Evolutionary conservation across 495 filamentous ascomycete genomes (phyloP), one percentile per base, ranked within the genome.

Genomic region (Penicillium nucicola): DNA sequence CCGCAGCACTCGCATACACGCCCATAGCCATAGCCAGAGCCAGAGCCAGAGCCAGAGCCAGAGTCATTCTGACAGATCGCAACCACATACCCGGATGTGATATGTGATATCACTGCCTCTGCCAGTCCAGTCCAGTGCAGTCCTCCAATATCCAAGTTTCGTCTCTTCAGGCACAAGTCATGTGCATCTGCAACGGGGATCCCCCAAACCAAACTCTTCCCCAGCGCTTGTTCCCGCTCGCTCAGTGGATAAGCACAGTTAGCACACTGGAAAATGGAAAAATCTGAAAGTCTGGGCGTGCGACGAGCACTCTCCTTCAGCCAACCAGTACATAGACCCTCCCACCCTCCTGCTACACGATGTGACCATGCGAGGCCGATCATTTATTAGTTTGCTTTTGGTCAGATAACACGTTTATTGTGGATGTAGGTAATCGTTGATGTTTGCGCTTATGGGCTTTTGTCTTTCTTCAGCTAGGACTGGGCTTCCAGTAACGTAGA

Each of bases 31-130:
- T n/a, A n/a, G n/a, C n/a, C n/a, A n/a, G n/a, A n/a, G n/a, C n/a
- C n/a, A n/a, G n/a, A n/a, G n/a, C n/a, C n/a, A n/a, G n/a, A n/a
- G n/a, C n/a, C n/a, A n/a, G n/a, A n/a, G n/a, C n/a, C n/a, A n/a
- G n/a, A n/a, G n/a, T n/a, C n/a, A n/a, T n/a, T 57, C 57, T 57
- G 54, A 57, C 50, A 53, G 47, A 54, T 54, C 48, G 41, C 45
- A 50, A 49, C 33, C 20, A 30, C 38, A 42, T 45, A 38, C 18
- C 35, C 20, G 37, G n/a, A 20, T 22, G 14, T 28, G 25, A 28
- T 23, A n/a, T 38, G 48, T 45, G 54, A 50, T 40, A 50, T 57
- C 42, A 53, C 39, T 31, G 31, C 12, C 39, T 12, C 18, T 33
- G n/a, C 39, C 18, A 9, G 19, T 17, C 35, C 40, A 36, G 55